Evolutionary conservation across 164 flowering plant genomes (phyloP), one percentile per base, ranked within the genome.

Genomic region (Protea cynaroides): DNA sequence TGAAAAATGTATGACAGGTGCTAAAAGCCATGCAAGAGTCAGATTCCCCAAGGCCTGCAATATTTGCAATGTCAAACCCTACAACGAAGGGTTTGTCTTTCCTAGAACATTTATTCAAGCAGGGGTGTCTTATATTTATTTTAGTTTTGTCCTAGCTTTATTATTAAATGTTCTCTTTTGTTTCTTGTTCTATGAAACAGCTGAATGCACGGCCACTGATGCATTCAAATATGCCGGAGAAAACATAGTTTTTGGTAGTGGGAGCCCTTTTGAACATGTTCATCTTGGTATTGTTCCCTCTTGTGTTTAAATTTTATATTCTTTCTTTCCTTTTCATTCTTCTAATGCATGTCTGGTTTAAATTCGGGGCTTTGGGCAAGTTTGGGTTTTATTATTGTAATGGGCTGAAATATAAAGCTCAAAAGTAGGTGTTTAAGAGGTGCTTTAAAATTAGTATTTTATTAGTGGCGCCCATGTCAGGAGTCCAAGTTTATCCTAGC

Each of bases 51-150:
- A 85, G 85, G 72, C 99, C 99, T 77, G 97, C 97, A 58, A 90
- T 95, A 61, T 95, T 95, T 78, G 96, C 99, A 13, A 94, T 94
- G 99, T 94, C 99, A 69, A 95, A 95, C 78, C 99, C 99, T 64
- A 95, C 99, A 61, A 56, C 66, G 70, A 92, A 95, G 78, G 99
- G 99, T 95, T 73, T 67, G 83, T 76, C 37, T 60, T 65, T 57
- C 25, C 21, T 0, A 29, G 8, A 49, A 60, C 1, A 36, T 24
- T 61, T 59, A 18, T 65, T 36, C 62, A 36, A 61, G 60, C 25
- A 55, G 36, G 18, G 46, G 46, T 8, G 46, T 10, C 10, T 4
- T 40, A 40, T 40, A 40, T 67, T 38, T 61, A 40, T 4, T 22
- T 37, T 25, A 24, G 51, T 24, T 38, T 40, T 9, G 53, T 12